A percentile compares a stretch with the other conserved stretches of the same genome.
phyloP scores from a whole-genome alignment of 1,284 basidiomycete species.

The Ganoderma leucocontextum region DNA sequence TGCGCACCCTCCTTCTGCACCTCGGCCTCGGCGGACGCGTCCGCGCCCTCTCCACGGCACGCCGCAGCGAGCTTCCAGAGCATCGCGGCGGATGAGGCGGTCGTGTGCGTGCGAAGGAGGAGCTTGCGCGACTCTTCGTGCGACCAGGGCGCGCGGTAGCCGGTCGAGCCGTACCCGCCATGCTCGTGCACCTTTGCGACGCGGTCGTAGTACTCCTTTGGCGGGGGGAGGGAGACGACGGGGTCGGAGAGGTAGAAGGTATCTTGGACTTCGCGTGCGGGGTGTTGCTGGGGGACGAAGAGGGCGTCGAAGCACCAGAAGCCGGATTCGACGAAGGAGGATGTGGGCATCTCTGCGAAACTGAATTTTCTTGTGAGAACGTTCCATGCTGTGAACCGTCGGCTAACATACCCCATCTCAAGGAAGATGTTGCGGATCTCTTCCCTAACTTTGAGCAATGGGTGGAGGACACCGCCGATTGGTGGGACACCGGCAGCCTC shows the following conservation, averaged over 20 bases:
- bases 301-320: slow-evolving; percentile 99
- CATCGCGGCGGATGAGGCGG: slow-evolving; percentile 95
- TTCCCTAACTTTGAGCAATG: slow-evolving; percentile 96
- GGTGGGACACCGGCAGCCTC: slow-evolving; percentile 94
- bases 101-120: slow-evolving; percentile 96
- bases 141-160: slow-evolving; percentile 98
- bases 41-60: slow-evolving; percentile 70
- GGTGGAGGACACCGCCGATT: slow-evolving; percentile 92
- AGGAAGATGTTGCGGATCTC: slow-evolving; percentile 99
- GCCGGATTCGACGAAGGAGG: slow-evolving; percentile 95
- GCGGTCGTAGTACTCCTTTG: slow-evolving; percentile 89
- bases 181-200: slow-evolving; percentile 90
- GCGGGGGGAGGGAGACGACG: slow-evolving; percentile 77
- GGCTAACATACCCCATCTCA: slow-evolving; percentile 89
- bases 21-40: slow-evolving; percentile 43
- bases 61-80: slow-evolving; percentile 89
- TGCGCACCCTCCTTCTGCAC: slow-evolving; percentile 40
- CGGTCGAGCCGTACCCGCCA: slow-evolving; percentile 95
- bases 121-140: slow-evolving; percentile 92
- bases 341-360: slow-evolving; percentile 99
- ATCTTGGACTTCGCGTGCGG: slow-evolving; percentile 97
- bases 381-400: slow-evolving; percentile 1
- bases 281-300: slow-evolving; percentile 99
- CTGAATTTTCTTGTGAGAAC: slow-evolving; percentile 50
- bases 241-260: slow-evolving; percentile 99